Evolutionary conservation across 2,329 filamentous ascomycete species (phyloP), one percentile per base, ranked within the genome.

Genomic region (Phialophora macrospora): DNA sequence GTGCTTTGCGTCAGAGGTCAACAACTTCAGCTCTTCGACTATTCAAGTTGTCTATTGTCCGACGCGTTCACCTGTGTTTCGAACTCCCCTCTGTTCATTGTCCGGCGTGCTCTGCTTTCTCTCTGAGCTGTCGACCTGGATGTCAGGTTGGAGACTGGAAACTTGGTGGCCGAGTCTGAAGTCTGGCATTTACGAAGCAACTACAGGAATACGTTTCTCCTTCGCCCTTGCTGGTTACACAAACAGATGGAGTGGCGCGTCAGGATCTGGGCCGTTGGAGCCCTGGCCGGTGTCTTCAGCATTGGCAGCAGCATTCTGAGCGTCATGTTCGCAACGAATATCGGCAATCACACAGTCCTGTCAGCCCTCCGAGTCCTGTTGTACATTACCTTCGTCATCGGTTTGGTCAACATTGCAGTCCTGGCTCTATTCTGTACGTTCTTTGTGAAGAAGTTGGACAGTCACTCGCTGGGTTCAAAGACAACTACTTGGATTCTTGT

Each of bases 261-360:
- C 52, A 64, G 22, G 62, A 49, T 71, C 48, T 71, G 70, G 69
- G 62, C 64, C n/a, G 59, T 68, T 32, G 72, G 61, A 56, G 56
- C 52, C 55, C 60, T 69, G 32, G 64, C 67, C 30, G 60, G 65
- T 38, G 26, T 63, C 46, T 68, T 68, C 30, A 63, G 62, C 38
- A 67, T 69, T 30, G 68, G 60, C 20, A 71, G 64, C 57, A 65
- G 58, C 24, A 55, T 68, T n/a, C 54, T 72, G 3, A 69, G 71
- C 46, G 59, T 70, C 48, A 46, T 70, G 49, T 59, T 72, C 34
- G 72, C 69, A 38, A 59, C 59, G 12, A 64, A 60, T 24, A 49
- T 69, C 26, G 56, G 55, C 20, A 41, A 66, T 22, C 26, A 30
- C n/a, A 14, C 51, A 17, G 44, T 56, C 7, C 54, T 72, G 11